A percentile compares a stretch with the other conserved stretches of the same genome.
These are phyloP conservation scores for Apiospora aurea DNA, from an alignment of 2,329 filamentous ascomycete species.

Conservation along the genomic window DNA sequence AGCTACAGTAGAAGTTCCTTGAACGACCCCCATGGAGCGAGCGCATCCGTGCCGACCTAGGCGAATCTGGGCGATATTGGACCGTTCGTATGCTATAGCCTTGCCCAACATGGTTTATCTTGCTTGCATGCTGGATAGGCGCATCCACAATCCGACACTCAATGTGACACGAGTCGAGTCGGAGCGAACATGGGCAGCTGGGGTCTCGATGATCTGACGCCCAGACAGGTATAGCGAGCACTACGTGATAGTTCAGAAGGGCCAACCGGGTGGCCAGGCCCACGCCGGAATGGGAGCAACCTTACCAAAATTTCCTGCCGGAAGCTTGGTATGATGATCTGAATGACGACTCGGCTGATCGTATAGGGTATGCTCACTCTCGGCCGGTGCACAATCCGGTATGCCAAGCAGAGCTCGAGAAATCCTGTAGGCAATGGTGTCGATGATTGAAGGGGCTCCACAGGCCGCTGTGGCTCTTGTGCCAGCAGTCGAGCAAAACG, in stretches of 20 bases:
- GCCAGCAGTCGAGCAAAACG: neutral
- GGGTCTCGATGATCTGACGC: neutral
- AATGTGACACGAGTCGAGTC: neutral
- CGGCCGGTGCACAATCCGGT: neutral
- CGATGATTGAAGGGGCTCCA: no score
- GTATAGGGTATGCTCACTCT: neutral
- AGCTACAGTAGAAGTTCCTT: neutral
- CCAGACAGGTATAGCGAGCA: neutral
- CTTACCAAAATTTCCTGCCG: neutral
- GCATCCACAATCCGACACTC: neutral
- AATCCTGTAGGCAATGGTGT: no score
- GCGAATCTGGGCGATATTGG: neutral
- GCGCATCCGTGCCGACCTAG: neutral
- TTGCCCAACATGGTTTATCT: neutral
- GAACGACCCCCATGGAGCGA: neutral
- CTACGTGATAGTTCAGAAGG: neutral
- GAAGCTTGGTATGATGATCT: constrained; percentile 13
- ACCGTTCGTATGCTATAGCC: neutral
- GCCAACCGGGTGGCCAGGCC: neutral
- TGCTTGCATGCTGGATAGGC: no score
- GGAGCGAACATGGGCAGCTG: neutral
- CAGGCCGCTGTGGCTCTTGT: neutral
- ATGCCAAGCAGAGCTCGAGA: neutral
- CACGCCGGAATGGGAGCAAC: neutral
- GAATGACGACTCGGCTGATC: neutral